Base-by-base conservation (phyloP, 306 rosid species). In the Vigna angularis region DNA sequence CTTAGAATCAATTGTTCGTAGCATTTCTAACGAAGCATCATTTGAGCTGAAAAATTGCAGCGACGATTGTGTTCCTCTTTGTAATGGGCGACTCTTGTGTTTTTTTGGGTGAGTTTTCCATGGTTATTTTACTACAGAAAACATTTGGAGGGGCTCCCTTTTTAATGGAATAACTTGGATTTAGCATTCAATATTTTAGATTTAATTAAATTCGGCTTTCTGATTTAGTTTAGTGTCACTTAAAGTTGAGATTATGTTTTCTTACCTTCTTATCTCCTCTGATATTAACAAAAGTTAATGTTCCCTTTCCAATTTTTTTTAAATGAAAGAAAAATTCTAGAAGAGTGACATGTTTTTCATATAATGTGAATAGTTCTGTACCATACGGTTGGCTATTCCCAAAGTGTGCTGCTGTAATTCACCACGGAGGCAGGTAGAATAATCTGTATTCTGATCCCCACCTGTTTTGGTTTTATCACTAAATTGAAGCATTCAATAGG, bases 341-440 rank as follows among this genome's bases (percentile, higher is more conserved):
- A 51, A 48, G 64, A 22, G 48, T 78, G 78, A 81, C 51, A 50
- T 67, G 66, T 17, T 56, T 6, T 74, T 77, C 26, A 59, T 71
- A 32, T 62, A 61, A 49, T 68, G 70, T 57, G 66, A 70, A 80
- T 75, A 93, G 97, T 79, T 80, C 89, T 38, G 53, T 93, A 61
- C 88, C 96, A 42, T 93, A 93, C 80, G 49, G 80, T 66, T 93
- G 94, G 96, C 89, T 93, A 70, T 87, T 90, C 82, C 83, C 89
- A 78, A 80, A 75, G 55, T 93, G 97, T 76, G 85, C 85, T 9
- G 93, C 88, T 64, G 92, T 84, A 38, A 80, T 93, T 86, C 97
- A 93, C 81, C 97, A 93, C 69, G 97, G 97, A 73, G 97, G 97
- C 80, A 93, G 97, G 97, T 93, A 61, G 82, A 89, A 81, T 38